Evolutionary conservation across 2,329 filamentous ascomycete genomes (phyloP), one percentile per base, ranked within the genome.

Genomic region (Chalaropsis ovoidea): DNA sequence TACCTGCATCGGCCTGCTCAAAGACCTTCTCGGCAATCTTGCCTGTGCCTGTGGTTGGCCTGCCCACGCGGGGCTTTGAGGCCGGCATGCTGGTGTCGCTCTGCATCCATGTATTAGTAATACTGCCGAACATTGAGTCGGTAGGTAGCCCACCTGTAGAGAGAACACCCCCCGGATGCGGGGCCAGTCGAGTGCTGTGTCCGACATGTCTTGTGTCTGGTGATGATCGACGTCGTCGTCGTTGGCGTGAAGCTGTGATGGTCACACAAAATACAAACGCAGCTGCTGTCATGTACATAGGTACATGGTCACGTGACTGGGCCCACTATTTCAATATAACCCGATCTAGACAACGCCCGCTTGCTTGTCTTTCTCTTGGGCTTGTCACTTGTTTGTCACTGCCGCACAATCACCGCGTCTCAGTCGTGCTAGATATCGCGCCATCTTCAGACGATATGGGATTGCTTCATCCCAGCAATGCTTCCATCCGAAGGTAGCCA

Each of bases 1-100:
- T 60, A 60, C 63, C 63, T 42, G 63, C 24, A 49, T 64, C 41
- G 27, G 63, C 15, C 35, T 27, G 63, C 19, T 35, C 39, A 58
- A 64, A 64, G 6, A 7, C 17, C 52, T 19, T 60, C 7, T 64
- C 39, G 3, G 27, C 2, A 1, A 39, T 42, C n/a, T 41, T 39
- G 42, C 4, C 47, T 6, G 11, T 1, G 10, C 2, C 24, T 7
- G 61, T 5, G 45, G 6, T 15, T 17, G 15, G 19, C 10, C 43
- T 62, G 17, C 24, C 24, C 15, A 11, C 3, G 8, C 45, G 42
- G 2, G 47, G 22, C 22, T 0, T 52, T 11, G 47, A 24, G 24
- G 7, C 4, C 4, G 47, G 11, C 22, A 10, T 17, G 47, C 47
- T 19, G 15, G 47, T 24, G 24, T 52, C 22, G 27, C 24, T 52